Conservation (phyloP, 371 early-diverging fungal species). For the Apophysomyces sp. region DNA sequence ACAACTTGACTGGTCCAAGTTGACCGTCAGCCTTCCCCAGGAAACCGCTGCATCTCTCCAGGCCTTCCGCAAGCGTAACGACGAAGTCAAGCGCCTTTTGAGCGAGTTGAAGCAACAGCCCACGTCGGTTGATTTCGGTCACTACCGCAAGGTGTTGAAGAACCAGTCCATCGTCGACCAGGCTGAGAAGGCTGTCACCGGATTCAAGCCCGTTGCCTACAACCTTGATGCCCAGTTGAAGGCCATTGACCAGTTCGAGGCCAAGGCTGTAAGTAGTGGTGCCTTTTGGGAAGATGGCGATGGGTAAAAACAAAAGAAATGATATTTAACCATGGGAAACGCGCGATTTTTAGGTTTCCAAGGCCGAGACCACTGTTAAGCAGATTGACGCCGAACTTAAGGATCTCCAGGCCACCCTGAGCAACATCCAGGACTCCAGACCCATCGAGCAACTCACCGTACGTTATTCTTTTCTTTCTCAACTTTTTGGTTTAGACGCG, state of each 20-base stretch:
- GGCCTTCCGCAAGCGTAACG: slow-evolving; percentile 95
- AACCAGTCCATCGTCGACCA: slow-evolving; percentile 88
- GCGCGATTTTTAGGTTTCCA: slow-evolving; percentile 66
- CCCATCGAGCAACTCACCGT: slow-evolving; percentile 96
- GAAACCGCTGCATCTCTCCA: slow-evolving; percentile 86
- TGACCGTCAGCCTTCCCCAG: slow-evolving; percentile 81
- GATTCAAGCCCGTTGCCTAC: slow-evolving; percentile 82
- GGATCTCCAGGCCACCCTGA: slow-evolving; percentile 87
- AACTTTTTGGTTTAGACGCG: background rate
- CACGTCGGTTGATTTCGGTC: slow-evolving; percentile 83
- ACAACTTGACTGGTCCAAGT: slow-evolving; percentile 86
- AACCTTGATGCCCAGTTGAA: slow-evolving; percentile 86
- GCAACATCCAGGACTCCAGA: slow-evolving; percentile 92
- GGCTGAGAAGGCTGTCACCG: slow-evolving; percentile 81
- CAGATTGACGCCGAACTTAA: slow-evolving; percentile 85
- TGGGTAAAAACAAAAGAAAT: background rate
- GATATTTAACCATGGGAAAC: background rate
- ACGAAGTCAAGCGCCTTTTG: slow-evolving; percentile 83
- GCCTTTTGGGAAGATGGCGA: background rate
- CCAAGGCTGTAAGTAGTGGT: slow-evolving; percentile 77
- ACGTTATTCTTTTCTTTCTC: slow-evolving; percentile 23
- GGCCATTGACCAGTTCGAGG: slow-evolving; percentile 85
- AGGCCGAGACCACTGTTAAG: slow-evolving; percentile 82
- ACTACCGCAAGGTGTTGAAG: slow-evolving; percentile 84
- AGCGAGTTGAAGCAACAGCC: slow-evolving; percentile 80